phyloP scores from a whole-genome alignment of 345 rosid genomes.

The Eucalyptus guilfoylei region DNA sequence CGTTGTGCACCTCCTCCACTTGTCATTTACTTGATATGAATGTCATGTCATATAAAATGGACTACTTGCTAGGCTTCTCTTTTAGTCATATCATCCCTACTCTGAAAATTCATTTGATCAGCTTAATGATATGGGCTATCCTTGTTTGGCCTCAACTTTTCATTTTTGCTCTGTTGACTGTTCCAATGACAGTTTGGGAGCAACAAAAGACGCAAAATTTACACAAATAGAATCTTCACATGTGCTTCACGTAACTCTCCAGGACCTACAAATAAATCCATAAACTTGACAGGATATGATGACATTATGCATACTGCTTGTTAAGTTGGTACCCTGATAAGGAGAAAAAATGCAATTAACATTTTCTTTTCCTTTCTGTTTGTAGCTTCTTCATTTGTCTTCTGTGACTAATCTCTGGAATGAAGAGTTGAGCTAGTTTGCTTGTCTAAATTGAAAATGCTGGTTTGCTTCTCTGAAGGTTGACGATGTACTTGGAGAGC shows the following conservation, averaged over 20 bases:
- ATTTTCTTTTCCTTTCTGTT: not conserved
- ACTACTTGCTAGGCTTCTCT: not conserved
- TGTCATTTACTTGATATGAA: not conserved
- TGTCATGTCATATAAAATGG: not conserved
- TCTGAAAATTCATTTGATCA: not conserved
- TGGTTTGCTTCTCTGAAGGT: slow-evolving; percentile 24
- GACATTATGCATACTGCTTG: not conserved
- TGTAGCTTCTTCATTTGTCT: not conserved
- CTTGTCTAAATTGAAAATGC: not conserved
- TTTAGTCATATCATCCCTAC: not conserved
- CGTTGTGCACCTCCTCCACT: not conserved
- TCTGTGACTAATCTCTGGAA: not conserved
- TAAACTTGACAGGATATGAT: not conserved
- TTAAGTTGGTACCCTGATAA: not conserved
- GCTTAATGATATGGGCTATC: not conserved
- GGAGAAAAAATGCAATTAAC: not conserved
- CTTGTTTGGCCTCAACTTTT: not conserved
- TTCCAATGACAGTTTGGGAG: not conserved
- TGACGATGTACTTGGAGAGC: slow-evolving; percentile 65
- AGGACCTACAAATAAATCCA: not conserved
- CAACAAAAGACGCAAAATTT: not conserved
- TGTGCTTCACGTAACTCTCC: not conserved
- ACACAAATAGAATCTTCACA: not conserved
- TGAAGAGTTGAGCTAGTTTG: not conserved
- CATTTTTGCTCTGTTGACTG: not conserved